Percentiles rank a stretch among this genome's conserved stretches.
phyloP scores from a whole-genome alignment of 108 stramenopile genomes.

The Ochromonas danica region DNA sequence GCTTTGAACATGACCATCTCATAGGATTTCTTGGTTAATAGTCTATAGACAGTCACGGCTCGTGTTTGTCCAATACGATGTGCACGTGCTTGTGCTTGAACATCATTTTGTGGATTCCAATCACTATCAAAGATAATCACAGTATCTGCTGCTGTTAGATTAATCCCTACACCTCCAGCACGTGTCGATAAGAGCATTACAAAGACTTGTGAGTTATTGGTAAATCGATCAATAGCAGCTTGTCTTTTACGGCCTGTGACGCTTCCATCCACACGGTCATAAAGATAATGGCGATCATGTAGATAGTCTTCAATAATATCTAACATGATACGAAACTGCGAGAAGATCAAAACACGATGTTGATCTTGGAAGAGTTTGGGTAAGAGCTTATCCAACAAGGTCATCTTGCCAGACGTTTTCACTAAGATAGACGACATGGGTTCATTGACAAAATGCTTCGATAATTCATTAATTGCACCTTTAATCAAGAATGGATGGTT shows the following conservation, averaged over 20 bases:
- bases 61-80: slow-evolving; percentile 44
- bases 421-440: slow-evolving; percentile 64
- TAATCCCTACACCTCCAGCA: slow-evolving; percentile 51
- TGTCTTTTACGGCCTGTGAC: slow-evolving; percentile 86
- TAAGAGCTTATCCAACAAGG: slow-evolving; percentile 91
- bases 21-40: slow-evolving; percentile 38
- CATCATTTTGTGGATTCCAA: slow-evolving; percentile 61
- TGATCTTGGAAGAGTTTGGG: slow-evolving; percentile 83
- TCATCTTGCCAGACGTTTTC: slow-evolving; percentile 83
- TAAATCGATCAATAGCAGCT: slow-evolving; percentile 43
- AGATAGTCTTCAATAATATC: slow-evolving; percentile 95
- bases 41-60: slow-evolving; percentile 33
- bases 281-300: slow-evolving; percentile 59
- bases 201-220: slow-evolving; percentile 42
- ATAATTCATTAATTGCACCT: slow-evolving; percentile 31
- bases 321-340: slow-evolving; percentile 96
- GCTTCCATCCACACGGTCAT: slow-evolving; percentile 90
- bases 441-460: slow-evolving; percentile 71
- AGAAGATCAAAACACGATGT: slow-evolving; percentile 87
- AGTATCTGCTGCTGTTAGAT: slow-evolving; percentile 60
- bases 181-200: slow-evolving; percentile 47
- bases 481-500: slow-evolving; percentile 94
- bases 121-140: slow-evolving; percentile 66
- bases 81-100: slow-evolving; percentile 47
- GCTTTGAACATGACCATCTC: slow-evolving; percentile 38